phyloP scores from a whole-genome alignment of 1,139 yeast species.

The Wickerhamomyces sp. region DNA sequence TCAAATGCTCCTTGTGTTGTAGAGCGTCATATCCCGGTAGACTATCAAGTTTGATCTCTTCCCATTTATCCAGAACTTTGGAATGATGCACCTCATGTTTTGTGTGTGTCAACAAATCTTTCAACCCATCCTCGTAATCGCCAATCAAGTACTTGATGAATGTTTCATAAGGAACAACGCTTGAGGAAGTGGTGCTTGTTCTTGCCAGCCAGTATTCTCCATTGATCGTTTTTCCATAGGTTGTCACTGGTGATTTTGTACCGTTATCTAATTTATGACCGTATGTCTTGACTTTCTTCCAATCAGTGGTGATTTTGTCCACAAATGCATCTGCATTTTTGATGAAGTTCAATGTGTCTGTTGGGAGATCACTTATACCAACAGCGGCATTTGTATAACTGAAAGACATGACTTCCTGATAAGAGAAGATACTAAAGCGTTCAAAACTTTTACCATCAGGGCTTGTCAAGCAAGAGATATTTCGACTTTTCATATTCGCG shows the following conservation, averaged over 20 bases:
- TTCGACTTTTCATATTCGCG: neutral
- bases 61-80: constrained; percentile 25
- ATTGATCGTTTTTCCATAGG: constrained; percentile 31
- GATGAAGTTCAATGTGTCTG: constrained; percentile 17
- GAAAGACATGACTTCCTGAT: constrained; percentile 7
- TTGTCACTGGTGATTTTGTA: constrained; percentile 27
- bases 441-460: neutral
- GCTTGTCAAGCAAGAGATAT: neutral
- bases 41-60: constrained; percentile 12
- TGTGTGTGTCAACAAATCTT: constrained; percentile 24
- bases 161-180: constrained; percentile 28
- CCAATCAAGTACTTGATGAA: constrained; percentile 29
- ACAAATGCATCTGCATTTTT: constrained; percentile 23
- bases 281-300: constrained; percentile 29
- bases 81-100: constrained; percentile 26
- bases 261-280: constrained; percentile 22
- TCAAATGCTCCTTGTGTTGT: constrained; percentile 8
- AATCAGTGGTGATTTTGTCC: constrained; percentile 16
- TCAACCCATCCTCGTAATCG: constrained; percentile 10
- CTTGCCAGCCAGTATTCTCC: constrained; percentile 44
- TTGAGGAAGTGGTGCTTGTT: constrained; percentile 30
- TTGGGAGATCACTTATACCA: constrained; percentile 18
- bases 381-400: constrained; percentile 14
- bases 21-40: constrained; percentile 14
- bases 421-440: neutral